A percentile compares a stretch with the other conserved stretches of the same genome.
Conservation (phyloP, 1,139 yeast genomes). For the Meyerozyma athensensis region DNA sequence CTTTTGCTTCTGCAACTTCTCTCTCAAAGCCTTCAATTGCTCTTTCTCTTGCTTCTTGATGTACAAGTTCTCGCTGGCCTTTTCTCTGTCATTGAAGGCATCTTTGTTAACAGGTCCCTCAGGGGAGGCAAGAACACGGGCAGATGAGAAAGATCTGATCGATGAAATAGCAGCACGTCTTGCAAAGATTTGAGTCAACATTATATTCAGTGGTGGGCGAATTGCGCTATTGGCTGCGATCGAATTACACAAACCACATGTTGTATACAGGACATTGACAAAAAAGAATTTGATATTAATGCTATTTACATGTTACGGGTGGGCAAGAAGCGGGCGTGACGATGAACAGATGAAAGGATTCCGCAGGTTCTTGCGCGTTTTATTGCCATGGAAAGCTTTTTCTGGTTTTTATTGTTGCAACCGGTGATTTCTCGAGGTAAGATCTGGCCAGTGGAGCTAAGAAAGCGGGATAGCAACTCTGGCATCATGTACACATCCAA, state of each 20-base stretch:
- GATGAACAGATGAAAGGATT: slow-evolving; percentile 57
- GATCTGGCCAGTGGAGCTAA: slow-evolving; percentile 63
- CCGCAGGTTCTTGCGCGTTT: slow-evolving; percentile 70
- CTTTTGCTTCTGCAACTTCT: slow-evolving; percentile 43
- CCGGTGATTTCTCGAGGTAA: slow-evolving; percentile 66
- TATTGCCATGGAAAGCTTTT: slow-evolving; percentile 59
- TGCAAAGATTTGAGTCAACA: slow-evolving; percentile 33
- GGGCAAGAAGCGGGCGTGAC: slow-evolving; percentile 45
- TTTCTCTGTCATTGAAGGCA: slow-evolving; percentile 41
- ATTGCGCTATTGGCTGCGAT: background rate
- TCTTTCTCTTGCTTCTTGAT: slow-evolving; percentile 46
- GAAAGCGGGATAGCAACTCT: slow-evolving; percentile 51
- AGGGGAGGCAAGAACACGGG: slow-evolving; percentile 25
- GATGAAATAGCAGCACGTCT: slow-evolving; percentile 24
- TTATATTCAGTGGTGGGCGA: slow-evolving; percentile 8
- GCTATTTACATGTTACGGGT: slow-evolving; percentile 27
- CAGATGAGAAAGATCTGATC: slow-evolving; percentile 35
- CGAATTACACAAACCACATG: slow-evolving; percentile 1
- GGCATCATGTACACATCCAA: slow-evolving; percentile 64
- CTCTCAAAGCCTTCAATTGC: slow-evolving; percentile 44
- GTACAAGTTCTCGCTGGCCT: slow-evolving; percentile 41
- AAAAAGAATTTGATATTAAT: slow-evolving; percentile 1
- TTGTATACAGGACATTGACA: background rate
- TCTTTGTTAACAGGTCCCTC: slow-evolving; percentile 26
- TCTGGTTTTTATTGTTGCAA: slow-evolving; percentile 56